Evolutionary conservation across 768 basidiomycete species (phyloP).

Genomic region (Lentinula raphanica): DNA sequence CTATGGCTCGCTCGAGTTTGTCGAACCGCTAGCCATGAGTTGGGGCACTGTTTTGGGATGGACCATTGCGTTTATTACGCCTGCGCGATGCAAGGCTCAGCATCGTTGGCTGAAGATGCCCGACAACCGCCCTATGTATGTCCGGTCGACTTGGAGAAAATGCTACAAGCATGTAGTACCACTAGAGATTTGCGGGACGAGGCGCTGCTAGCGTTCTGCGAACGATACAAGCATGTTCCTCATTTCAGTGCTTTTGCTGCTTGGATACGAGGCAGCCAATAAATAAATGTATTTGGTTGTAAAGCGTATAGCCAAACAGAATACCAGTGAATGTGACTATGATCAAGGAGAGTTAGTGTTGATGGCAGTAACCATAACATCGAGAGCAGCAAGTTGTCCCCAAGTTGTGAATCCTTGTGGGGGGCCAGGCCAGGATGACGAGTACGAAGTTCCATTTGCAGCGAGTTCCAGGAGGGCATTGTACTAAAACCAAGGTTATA

Average conservation of each 20-base stretch:
- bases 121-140: slow-evolving; percentile 32
- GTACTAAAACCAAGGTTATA: slow-evolving; percentile 30
- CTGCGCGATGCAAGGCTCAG: slow-evolving; percentile 32
- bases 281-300: background rate
- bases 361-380: slow-evolving; percentile 25
- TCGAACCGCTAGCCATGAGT: slow-evolving; percentile 32
- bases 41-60: slow-evolving; percentile 37
- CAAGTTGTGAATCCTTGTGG: slow-evolving; percentile 40
- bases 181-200: slow-evolving; percentile 17
- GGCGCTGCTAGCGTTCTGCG: slow-evolving; percentile 23
- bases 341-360: slow-evolving; percentile 2
- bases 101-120: slow-evolving; percentile 26
- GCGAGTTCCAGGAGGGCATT: slow-evolving; percentile 47
- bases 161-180: slow-evolving; percentile 21
- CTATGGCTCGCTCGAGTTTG: slow-evolving; percentile 32
- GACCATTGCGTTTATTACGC: slow-evolving; percentile 34
- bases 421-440: slow-evolving; percentile 43
- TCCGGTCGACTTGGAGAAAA: slow-evolving; percentile 27
- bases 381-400: slow-evolving; percentile 46
- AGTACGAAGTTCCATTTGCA: slow-evolving; percentile 37
- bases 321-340: too few species aligned
- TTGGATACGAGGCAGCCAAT: slow-evolving; percentile 13
- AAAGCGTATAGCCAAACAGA: background rate
- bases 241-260: slow-evolving; percentile 26
- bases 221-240: slow-evolving; percentile 18